phyloP scores from a whole-genome alignment of 208 protist genomes.

The Trypanosoma melophagium region DNA sequence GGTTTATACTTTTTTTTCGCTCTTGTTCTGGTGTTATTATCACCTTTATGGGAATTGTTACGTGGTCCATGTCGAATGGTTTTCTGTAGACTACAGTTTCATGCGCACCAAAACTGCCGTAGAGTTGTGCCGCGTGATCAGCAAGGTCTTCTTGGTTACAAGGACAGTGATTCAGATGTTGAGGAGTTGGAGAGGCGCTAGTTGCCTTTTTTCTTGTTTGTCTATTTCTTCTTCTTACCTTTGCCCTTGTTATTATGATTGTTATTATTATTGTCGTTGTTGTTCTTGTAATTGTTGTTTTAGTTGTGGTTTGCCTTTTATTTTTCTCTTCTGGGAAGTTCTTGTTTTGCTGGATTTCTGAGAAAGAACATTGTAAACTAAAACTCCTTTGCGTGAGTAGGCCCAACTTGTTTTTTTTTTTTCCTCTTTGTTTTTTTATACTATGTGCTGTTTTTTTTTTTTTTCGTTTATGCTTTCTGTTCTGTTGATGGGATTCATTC shows the following conservation, averaged over 20 bases:
- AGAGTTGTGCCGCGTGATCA: constrained; percentile 16
- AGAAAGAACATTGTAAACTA: background rate
- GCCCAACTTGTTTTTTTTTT: background rate
- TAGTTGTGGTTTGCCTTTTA: constrained; percentile 10
- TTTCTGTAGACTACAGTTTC: constrained; percentile 15
- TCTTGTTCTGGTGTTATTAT: constrained; percentile 17
- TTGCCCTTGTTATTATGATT: background rate
- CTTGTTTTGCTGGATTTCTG: background rate
- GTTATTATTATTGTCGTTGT: background rate
- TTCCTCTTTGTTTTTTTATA: background rate
- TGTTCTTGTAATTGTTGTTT: constrained; percentile 9
- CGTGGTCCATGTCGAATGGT: constrained; percentile 12
- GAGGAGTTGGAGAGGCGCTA: constrained; percentile 16
- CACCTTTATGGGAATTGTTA: constrained; percentile 9
- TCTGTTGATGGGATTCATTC: no score
- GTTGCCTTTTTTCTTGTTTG: constrained; percentile 9
- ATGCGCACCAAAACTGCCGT: constrained; percentile 15
- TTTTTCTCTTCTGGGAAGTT: background rate
- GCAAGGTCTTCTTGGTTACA: constrained; percentile 8
- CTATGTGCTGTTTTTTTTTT: no score
- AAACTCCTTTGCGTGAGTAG: no score
- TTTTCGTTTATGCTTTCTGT: no score
- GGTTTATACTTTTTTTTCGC: constrained; percentile 17
- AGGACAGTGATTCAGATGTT: constrained; percentile 24
- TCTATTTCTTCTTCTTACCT: background rate